Base-by-base conservation (phyloP, 345 rosid species). In the Draba incana region DNA sequence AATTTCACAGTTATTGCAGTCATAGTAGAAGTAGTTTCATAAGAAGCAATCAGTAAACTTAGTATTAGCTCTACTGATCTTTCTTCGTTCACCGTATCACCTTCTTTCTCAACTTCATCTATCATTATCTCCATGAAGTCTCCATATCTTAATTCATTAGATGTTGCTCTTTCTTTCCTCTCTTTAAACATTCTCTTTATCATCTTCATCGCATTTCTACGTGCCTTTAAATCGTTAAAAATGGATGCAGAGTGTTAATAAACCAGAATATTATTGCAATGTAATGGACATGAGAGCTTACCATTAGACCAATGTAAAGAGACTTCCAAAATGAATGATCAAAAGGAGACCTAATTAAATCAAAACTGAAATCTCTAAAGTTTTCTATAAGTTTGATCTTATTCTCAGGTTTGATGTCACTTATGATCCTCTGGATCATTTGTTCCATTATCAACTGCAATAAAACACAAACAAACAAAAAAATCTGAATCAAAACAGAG, bases 101-200 rank as follows among this genome's bases (percentile, higher is more conserved):
- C 62, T 50, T 72, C 79, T 14, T 57, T 62, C 55, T 80, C 48
- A 45, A 65, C 61, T 42, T 77, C 82, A 3, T 62, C 27, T 3
- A 83, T 6, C 46, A 80, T 28, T 13, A 39, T 55, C 38, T 78
- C 86, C 65, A 83, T 16, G 53, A 80, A 73, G 61, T 83, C 82
- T 7, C 66, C 57, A 3, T 37, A 16, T 11, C 9, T 28, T 7
- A 25, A 23, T 3, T 48, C 78, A 31, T 6, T 8, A 0, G 54
- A 55, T 55, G 43, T 2, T 15, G 64, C 28, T 57, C 72, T 63
- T 49, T 65, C 65, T 25, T 65, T 69, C 39, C 82, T 82, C 56
- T 66, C 69, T 16, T 75, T 10, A n/a, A 71, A 33, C 5, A 62
- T 13, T 9, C 42, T 38, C 10, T 72, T 78, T 6, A 75, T 71